Evolutionary conservation across 345 rosid genomes (phyloP), one percentile per base, ranked within the genome.

Genomic region (Garcia nutans): DNA sequence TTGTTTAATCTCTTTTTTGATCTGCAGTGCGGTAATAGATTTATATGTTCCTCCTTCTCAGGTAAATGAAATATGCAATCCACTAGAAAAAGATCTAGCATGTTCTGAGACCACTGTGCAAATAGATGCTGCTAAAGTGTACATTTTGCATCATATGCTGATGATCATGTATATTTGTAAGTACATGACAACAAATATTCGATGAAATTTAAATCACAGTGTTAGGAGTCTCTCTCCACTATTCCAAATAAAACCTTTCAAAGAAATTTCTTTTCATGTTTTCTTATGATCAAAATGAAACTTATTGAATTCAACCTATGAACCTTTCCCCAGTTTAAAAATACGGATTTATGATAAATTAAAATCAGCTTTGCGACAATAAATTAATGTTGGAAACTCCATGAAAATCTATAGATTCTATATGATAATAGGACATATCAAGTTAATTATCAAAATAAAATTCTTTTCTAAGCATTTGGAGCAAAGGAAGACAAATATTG

Each of bases 1-100:
- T 59, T 84, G 77, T 85, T 95, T 95, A 76, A 95, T 93, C 85
- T 95, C 99, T 74, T 83, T 91, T 88, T 91, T 95, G 77, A 89
- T 81, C 99, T 95, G 86, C 71, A 85, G 55, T 76, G 68, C 5
- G 45, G 19, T 22, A 55, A 55, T 52, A 68, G 22, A 75, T 59
- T 50, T 70, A 74, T 7, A 77, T 9, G 54, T 49, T 59, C 20
- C 37, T 33, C 50, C 52, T 62, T 19, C 26, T 6, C n/a, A 37
- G 68, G 19, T 19, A 42, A 41, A 54, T 71, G 58, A 10, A 37
- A 37, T 37, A 37, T 37, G 41, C 5, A 37, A 37, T 37, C 41
- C 41, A 5, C 41, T 37, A 37, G 41, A 37, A 37, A 37, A 37
- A 37, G 41, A 37, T 37, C 41, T 2, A 37, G 41, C 41, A 37